phyloP scores from a whole-genome alignment of 495 filamentous ascomycete genomes.

The Mytilinidion resinicola region DNA sequence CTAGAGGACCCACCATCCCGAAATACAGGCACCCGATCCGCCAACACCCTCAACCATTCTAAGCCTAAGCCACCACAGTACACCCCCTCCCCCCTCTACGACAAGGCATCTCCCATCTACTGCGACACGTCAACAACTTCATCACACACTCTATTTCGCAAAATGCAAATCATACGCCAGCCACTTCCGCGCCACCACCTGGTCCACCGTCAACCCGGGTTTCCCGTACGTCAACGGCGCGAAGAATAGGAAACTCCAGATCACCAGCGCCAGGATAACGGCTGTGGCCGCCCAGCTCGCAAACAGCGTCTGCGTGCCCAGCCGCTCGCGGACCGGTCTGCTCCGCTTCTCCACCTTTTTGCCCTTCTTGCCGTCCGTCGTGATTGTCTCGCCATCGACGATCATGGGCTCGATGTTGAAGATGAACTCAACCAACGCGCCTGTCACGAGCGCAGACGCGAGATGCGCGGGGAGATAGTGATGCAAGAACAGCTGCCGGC shows the following conservation, averaged over 20 bases:
- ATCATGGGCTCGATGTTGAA: constrained; percentile 78
- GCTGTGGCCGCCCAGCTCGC: constrained; percentile 69
- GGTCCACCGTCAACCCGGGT: constrained; percentile 76
- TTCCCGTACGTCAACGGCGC: constrained; percentile 91
- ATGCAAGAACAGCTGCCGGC: constrained; percentile 67
- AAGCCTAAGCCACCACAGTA: too few relatives aligned
- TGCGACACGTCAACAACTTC: too few relatives aligned
- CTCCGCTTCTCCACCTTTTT: constrained; percentile 51
- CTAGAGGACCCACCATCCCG: too few relatives aligned
- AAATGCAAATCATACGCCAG: constrained; percentile 96
- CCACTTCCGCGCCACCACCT: constrained; percentile 87
- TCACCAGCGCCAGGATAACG: constrained; percentile 61
- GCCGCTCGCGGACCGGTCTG: constrained; percentile 68
- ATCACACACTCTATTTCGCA: constrained; percentile 63
- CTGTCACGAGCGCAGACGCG: constrained; percentile 84
- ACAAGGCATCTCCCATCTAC: too few relatives aligned
- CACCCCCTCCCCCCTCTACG: too few relatives aligned
- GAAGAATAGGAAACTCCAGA: constrained; percentile 86
- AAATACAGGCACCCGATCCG: too few relatives aligned
- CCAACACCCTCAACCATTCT: too few relatives aligned
- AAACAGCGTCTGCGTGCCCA: constrained; percentile 70
- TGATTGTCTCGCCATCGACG: constrained; percentile 35
- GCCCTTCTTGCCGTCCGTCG: constrained; percentile 42
- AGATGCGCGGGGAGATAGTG: constrained; percentile 85
- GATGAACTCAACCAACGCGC: constrained; percentile 94